Percentiles rank a stretch among this genome's conserved stretches.
phyloP scores from a whole-genome alignment of 164 flowering plant genomes.

The Euptelea pleiosperma region DNA sequence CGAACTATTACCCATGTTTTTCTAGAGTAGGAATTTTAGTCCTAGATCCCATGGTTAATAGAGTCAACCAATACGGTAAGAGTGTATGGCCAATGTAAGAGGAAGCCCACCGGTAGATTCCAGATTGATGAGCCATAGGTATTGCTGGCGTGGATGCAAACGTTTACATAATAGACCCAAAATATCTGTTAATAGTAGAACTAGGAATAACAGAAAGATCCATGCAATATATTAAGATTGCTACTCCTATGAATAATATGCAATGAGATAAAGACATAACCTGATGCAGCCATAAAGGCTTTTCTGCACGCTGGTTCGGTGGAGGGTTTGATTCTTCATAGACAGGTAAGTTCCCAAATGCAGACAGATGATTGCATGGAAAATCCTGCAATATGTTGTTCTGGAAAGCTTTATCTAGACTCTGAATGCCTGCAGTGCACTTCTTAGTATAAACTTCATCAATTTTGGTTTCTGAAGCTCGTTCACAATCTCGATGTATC shows the following conservation, averaged over 20 bases:
- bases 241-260: neutral
- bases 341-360: neutral
- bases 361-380: neutral
- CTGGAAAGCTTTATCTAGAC: neutral
- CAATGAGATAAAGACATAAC: slow-evolving; percentile 12
- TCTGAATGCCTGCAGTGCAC: slow-evolving; percentile 6
- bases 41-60: too few species aligned
- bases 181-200: too few species aligned
- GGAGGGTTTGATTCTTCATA: slow-evolving; percentile 9
- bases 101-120: too few species aligned
- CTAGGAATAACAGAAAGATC: slow-evolving; percentile 4
- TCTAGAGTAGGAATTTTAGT: too few species aligned
- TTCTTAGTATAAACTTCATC: slow-evolving; percentile 1
- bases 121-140: too few species aligned
- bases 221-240: too few species aligned
- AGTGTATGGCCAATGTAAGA: too few species aligned
- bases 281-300: slow-evolving; percentile 9
- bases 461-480: slow-evolving; percentile 7
- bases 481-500: slow-evolving; percentile 3
- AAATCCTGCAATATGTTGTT: slow-evolving; percentile 7
- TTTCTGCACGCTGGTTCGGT: neutral
- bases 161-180: neutral
- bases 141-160: too few species aligned
- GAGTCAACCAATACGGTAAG: too few species aligned
- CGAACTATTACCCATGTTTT: neutral